phyloP scores from a whole-genome alignment of 1,284 basidiomycete species.

The Marasmius fiardii region DNA sequence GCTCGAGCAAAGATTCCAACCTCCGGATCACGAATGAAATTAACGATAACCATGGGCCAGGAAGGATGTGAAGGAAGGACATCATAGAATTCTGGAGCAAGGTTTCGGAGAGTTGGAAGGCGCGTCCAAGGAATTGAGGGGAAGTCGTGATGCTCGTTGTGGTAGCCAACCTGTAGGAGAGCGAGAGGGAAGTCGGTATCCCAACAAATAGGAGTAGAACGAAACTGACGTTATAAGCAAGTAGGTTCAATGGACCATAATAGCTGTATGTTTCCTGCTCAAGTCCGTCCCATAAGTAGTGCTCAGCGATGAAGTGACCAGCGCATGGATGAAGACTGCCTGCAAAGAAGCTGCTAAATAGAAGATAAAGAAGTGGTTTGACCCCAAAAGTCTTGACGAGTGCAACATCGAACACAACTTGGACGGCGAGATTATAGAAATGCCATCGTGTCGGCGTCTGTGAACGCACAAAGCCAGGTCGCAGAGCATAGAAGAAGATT shows the following conservation, averaged over 20 bases:
- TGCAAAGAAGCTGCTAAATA: conserved; percentile 91
- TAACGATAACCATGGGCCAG: conserved; percentile 93
- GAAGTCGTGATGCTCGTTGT: conserved; percentile 99
- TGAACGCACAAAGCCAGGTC: conserved; percentile 89
- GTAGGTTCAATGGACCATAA: conserved; percentile 87
- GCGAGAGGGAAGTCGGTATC: conserved; percentile 1
- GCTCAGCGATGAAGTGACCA: conserved; percentile 97
- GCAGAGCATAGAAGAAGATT: conserved; percentile 96
- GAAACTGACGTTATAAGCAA: conserved; percentile 90
- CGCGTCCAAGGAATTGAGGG: conserved; percentile 95
- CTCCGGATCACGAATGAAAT: conserved; percentile 88
- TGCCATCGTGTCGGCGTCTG: conserved; percentile 88
- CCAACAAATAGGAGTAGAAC: neutral
- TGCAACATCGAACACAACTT: conserved; percentile 72
- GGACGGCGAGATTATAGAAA: conserved; percentile 67
- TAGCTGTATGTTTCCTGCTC: conserved; percentile 96
- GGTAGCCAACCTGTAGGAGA: conserved; percentile 79
- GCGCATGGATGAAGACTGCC: conserved; percentile 94
- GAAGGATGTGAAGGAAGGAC: conserved; percentile 82
- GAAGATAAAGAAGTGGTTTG: conserved; percentile 77
- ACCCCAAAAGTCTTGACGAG: conserved; percentile 63
- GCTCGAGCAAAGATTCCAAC: conserved; percentile 73
- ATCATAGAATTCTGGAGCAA: conserved; percentile 95
- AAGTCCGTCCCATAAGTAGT: conserved; percentile 89
- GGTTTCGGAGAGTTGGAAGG: conserved; percentile 76